phyloP scores from a whole-genome alignment of 441 rosid species.

The Omphalea diandra region DNA sequence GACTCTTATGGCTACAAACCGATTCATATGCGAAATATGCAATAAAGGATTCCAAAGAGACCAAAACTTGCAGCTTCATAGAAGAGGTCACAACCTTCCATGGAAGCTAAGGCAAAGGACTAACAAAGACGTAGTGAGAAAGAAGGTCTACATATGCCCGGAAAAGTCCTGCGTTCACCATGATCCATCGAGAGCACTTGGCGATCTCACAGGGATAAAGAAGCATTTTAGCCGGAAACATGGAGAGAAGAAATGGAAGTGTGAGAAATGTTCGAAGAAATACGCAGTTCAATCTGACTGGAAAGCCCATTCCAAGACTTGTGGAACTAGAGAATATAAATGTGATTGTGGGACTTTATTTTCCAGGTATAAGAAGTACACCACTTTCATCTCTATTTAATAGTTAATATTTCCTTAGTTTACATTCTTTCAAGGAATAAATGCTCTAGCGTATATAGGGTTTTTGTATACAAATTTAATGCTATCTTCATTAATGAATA shows the following conservation, averaged over 20 bases:
- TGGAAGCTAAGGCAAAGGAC: conserved; percentile 65
- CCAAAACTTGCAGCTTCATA: conserved; percentile 73
- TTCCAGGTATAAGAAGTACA: conserved; percentile 43
- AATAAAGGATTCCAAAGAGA: conserved; percentile 74
- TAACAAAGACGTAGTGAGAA: conserved; percentile 47
- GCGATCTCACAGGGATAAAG: conserved; percentile 73
- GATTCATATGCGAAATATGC: conserved; percentile 75
- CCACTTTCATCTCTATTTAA: neutral
- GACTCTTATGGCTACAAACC: conserved; percentile 57
- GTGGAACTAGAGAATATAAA: conserved; percentile 67
- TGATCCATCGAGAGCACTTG: conserved; percentile 60
- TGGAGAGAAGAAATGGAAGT: conserved; percentile 77
- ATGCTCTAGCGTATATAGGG: conserved; percentile 25
- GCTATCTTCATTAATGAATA: conserved; percentile 21
- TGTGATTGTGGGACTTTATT: conserved; percentile 72
- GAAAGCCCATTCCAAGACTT: conserved; percentile 74
- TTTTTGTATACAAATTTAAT: conserved; percentile 35
- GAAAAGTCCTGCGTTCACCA: conserved; percentile 66
- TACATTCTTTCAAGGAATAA: conserved; percentile 39
- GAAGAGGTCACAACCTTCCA: conserved; percentile 73
- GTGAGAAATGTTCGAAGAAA: conserved; percentile 66
- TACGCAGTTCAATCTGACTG: conserved; percentile 78
- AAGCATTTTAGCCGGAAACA: conserved; percentile 71
- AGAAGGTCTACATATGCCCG: conserved; percentile 66
- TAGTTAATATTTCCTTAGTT: conserved; percentile 2